A percentile compares a stretch with the other conserved stretches of the same genome.
Evolutionary conservation across 192 early-diverging fungal species (phyloP).

Genomic region (Obelidium mucronatum): DNA sequence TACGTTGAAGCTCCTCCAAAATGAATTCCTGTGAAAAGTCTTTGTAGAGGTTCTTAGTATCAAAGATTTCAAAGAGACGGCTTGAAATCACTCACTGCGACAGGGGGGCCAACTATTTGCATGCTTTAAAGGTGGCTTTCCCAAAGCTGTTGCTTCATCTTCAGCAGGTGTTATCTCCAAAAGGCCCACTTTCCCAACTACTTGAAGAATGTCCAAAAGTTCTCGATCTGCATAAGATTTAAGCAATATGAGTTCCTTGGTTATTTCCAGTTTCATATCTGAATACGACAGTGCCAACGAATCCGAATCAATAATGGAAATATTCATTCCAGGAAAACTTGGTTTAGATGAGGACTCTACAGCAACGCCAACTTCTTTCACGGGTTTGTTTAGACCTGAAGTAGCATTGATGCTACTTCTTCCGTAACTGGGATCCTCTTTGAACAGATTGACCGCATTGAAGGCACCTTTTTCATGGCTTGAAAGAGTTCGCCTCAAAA

Average conservation of each 20-base stretch:
- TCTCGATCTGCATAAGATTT: background rate
- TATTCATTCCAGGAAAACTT: no score
- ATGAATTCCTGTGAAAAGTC: background rate
- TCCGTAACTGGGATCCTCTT: background rate
- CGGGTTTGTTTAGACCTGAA: background rate
- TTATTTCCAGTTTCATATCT: background rate
- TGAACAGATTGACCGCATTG: background rate
- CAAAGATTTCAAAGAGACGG: no score
- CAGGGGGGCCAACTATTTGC: conserved; percentile 13
- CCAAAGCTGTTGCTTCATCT: background rate
- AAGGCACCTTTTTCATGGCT: conserved; percentile 2
- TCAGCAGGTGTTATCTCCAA: background rate
- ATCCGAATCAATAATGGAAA: background rate
- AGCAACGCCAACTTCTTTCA: background rate
- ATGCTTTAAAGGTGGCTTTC: background rate
- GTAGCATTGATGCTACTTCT: background rate
- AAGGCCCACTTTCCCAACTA: background rate
- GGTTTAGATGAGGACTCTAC: background rate
- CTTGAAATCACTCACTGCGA: no score
- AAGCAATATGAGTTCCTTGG: background rate
- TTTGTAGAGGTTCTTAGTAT: background rate
- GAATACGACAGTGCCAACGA: background rate
- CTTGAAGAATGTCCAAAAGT: background rate
- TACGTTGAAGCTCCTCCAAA: background rate
- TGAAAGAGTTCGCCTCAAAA: conserved; percentile 1